These are phyloP conservation scores for Aspergillus sparsus DNA, from an alignment of 495 filamentous ascomycete species.

Conservation along the genomic window DNA sequence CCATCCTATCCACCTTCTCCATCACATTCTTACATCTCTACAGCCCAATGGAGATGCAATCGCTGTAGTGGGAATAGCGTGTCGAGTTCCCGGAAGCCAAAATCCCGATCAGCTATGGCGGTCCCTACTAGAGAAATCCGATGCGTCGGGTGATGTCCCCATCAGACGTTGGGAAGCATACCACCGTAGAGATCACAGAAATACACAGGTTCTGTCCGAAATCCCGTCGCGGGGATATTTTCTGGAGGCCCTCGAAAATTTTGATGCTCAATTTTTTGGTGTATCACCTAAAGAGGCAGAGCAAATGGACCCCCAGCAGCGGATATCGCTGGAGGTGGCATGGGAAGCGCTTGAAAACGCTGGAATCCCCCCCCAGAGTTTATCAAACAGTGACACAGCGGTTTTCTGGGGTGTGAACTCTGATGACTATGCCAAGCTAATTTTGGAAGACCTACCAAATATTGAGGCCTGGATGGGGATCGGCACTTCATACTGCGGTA, in stretches of 20 bases:
- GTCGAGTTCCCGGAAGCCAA: constrained; percentile 43
- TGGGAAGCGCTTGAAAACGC: constrained; percentile 45
- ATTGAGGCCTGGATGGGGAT: constrained; percentile 39
- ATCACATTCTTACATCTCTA: no score
- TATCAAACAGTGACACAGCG: constrained; percentile 31
- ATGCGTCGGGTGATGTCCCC: constrained; percentile 35
- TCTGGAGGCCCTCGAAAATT: constrained; percentile 31
- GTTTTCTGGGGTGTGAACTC: constrained; percentile 35
- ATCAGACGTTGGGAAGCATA: constrained; percentile 39
- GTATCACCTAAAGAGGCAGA: constrained; percentile 21
- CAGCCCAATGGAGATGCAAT: no score
- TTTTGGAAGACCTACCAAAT: constrained; percentile 37
- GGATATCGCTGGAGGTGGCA: constrained; percentile 53
- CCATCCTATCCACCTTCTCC: no score
- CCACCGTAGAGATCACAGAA: constrained; percentile 28
- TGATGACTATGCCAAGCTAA: constrained; percentile 38
- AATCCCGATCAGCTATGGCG: constrained; percentile 56
- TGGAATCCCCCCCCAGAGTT: constrained; percentile 21
- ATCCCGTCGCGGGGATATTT: constrained; percentile 37
- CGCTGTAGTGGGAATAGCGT: constrained; percentile 47
- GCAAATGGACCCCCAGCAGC: constrained; percentile 45
- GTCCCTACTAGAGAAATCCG: constrained; percentile 33
- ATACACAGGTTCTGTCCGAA: constrained; percentile 30
- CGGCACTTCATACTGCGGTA: constrained; percentile 30
- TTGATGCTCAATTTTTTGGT: constrained; percentile 31